Conservation (phyloP, 1,284 basidiomycete genomes). For the Papiliotrema nemorosa region DNA sequence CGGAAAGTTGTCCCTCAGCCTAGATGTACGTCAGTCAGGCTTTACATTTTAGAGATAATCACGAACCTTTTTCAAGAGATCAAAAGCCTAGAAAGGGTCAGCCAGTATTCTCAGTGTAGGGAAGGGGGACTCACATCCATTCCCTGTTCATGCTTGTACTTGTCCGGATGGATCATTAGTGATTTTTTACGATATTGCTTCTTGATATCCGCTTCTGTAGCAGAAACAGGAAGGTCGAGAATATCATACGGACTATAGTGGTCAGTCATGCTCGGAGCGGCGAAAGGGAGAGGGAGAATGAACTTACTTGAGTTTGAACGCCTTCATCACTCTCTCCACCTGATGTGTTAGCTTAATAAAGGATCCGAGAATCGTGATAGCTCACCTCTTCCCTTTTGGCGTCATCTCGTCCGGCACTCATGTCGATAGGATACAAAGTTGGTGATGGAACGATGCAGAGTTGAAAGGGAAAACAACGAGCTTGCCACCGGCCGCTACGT, state of each 20-base stretch:
- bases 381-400: slow-evolving; percentile 34
- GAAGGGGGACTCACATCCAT: slow-evolving; percentile 41
- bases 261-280: slow-evolving; percentile 7
- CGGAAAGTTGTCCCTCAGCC: slow-evolving; percentile 47
- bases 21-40: slow-evolving; percentile 25
- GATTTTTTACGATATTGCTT: slow-evolving; percentile 56
- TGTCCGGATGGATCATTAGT: slow-evolving; percentile 58
- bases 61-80: slow-evolving; percentile 56
- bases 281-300: not conserved
- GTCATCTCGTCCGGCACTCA: not conserved
- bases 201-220: slow-evolving; percentile 54
- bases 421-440: no score
- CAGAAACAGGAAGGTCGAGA: slow-evolving; percentile 52
- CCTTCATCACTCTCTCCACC: slow-evolving; percentile 53
- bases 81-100: slow-evolving; percentile 51
- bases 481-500: no score
- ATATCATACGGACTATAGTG: slow-evolving; percentile 54
- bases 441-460: no score
- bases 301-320: slow-evolving; percentile 56
- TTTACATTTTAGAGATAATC: not conserved
- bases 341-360: slow-evolving; percentile 21
- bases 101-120: not conserved
- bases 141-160: slow-evolving; percentile 56
- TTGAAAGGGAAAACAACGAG: no score
- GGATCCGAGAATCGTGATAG: not conserved